These are phyloP conservation scores for Rhodotorula sp. DNA, from an alignment of 1,284 basidiomycete species.

Conservation along the genomic window DNA sequence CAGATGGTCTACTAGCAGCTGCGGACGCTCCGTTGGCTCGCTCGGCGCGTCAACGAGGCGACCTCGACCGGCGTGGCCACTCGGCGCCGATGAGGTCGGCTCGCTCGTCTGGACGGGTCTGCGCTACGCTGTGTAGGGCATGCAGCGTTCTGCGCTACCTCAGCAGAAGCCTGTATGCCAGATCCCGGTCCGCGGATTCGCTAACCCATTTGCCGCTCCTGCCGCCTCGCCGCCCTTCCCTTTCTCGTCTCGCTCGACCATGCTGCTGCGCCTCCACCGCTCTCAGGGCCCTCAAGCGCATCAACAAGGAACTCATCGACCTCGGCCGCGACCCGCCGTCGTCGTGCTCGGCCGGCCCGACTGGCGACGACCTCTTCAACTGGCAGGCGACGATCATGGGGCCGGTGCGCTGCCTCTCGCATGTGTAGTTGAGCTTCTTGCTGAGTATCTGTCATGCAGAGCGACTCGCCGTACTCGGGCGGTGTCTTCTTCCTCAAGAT, in stretches of 20 bases:
- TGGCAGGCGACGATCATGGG: slow-evolving; percentile 62
- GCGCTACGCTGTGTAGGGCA: no score
- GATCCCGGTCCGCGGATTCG: no score
- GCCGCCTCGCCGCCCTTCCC: background rate
- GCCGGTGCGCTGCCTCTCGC: slow-evolving; percentile 50
- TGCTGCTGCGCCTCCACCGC: no score
- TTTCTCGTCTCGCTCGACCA: background rate
- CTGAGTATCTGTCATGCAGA: background rate
- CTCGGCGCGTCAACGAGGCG: no score
- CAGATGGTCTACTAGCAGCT: no score
- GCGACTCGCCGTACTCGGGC: slow-evolving; percentile 42
- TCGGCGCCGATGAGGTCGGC: no score
- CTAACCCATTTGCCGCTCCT: background rate
- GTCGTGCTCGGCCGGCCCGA: slow-evolving; percentile 94
- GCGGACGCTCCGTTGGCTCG: no score
- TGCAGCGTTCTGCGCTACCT: no score
- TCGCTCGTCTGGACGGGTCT: no score
- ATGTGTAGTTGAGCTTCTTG: background rate
- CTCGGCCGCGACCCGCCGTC: slow-evolving; percentile 96
- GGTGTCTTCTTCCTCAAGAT: slow-evolving; percentile 59
- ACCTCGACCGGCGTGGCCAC: no score
- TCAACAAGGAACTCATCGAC: slow-evolving; percentile 99
- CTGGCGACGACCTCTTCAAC: slow-evolving; percentile 88
- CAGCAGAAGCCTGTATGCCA: no score
- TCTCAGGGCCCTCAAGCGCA: slow-evolving; percentile 91